phyloP scores from a whole-genome alignment of 805 yeast species.

The Starmerella apis region DNA sequence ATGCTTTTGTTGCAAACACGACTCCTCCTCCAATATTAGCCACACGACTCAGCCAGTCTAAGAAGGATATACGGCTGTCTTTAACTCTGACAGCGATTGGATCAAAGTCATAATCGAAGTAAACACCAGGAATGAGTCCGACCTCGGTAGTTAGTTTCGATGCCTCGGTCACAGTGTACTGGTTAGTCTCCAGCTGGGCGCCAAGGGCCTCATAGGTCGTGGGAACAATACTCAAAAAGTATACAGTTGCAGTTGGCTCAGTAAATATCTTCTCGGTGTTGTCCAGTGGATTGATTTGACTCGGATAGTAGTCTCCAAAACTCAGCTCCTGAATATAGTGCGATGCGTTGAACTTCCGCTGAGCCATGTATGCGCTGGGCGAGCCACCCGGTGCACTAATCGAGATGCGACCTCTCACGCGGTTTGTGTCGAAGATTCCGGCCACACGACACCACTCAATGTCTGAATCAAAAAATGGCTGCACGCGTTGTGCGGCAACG shows the following conservation, averaged over 20 bases:
- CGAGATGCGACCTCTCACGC: slow-evolving; percentile 76
- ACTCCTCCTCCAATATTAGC: slow-evolving; percentile 79
- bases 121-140: slow-evolving; percentile 57
- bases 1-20: slow-evolving; percentile 28
- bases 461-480: background rate
- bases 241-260: slow-evolving; percentile 41
- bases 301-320: slow-evolving; percentile 83
- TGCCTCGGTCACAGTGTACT: slow-evolving; percentile 45
- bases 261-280: slow-evolving; percentile 50
- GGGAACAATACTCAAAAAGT: slow-evolving; percentile 73
- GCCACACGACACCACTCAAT: slow-evolving; percentile 64
- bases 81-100: slow-evolving; percentile 61
- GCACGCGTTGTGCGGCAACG: slow-evolving; percentile 39
- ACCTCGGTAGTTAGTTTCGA: background rate
- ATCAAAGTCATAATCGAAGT: slow-evolving; percentile 77
- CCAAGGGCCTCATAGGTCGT: slow-evolving; percentile 58
- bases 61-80: slow-evolving; percentile 66
- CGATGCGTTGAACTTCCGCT: slow-evolving; percentile 52
- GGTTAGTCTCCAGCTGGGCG: slow-evolving; percentile 64
- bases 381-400: slow-evolving; percentile 35
- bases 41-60: slow-evolving; percentile 64
- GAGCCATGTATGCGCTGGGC: background rate
- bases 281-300: slow-evolving; percentile 79
- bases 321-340: slow-evolving; percentile 82
- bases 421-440: slow-evolving; percentile 74